Conservation (phyloP, 1,284 basidiomycete species). For the Boletus mariae region DNA sequence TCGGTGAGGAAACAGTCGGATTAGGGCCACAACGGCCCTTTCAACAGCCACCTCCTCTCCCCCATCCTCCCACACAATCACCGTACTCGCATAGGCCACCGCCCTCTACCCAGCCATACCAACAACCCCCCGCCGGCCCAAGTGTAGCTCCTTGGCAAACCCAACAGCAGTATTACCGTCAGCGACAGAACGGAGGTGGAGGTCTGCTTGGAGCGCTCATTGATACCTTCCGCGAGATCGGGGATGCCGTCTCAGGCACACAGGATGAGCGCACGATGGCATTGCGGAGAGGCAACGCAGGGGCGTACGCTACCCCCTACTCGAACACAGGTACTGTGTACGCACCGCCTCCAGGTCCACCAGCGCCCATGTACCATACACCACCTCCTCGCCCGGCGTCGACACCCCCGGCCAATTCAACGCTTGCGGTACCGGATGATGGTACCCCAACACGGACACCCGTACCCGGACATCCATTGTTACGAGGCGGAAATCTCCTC, state of each 20-base stretch:
- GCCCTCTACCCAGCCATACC: neutral
- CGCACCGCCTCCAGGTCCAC: slow-evolving; percentile 29
- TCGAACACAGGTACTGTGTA: slow-evolving; percentile 4
- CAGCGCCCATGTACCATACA: slow-evolving; percentile 6
- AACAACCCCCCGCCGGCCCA: neutral
- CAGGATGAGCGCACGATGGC: slow-evolving; percentile 18
- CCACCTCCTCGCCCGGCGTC: slow-evolving; percentile 8
- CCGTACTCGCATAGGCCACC: neutral
- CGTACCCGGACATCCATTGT: slow-evolving; percentile 59
- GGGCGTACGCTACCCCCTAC: slow-evolving; percentile 22
- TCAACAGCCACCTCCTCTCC: slow-evolving; percentile 38
- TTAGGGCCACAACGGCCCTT: slow-evolving; percentile 62
- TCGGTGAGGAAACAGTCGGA: slow-evolving; percentile 60
- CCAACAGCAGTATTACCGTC: slow-evolving; percentile 15
- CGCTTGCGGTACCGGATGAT: slow-evolving; percentile 37
- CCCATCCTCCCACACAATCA: neutral
- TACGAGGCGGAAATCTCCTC: slow-evolving; percentile 56
- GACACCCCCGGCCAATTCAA: slow-evolving; percentile 19
- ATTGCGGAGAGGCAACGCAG: slow-evolving; percentile 12
- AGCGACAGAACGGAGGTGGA: slow-evolving; percentile 15
- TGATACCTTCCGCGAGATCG: slow-evolving; percentile 28
- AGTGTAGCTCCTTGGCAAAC: slow-evolving; percentile 17
- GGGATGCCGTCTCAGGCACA: slow-evolving; percentile 26
- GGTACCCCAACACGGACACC: slow-evolving; percentile 60
- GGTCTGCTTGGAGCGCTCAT: slow-evolving; percentile 28